Evolutionary conservation across 306 rosid genomes (phyloP).

Genomic region (Acacia melanoxylon): DNA sequence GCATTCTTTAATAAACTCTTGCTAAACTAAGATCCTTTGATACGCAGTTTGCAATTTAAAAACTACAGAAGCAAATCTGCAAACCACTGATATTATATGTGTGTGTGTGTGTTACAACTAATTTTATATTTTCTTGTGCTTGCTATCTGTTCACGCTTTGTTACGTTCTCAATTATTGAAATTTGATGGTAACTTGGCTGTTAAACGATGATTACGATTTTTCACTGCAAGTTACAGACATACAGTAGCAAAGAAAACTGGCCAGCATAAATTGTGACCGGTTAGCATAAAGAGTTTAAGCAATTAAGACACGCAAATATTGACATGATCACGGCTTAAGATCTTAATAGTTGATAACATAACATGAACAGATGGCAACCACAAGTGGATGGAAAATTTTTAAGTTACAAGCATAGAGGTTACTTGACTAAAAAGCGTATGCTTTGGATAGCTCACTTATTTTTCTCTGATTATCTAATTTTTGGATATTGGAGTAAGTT

Average conservation of each 20-base stretch:
- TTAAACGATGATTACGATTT: not conserved
- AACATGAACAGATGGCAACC: not conserved
- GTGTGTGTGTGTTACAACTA: no score
- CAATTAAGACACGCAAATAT: not conserved
- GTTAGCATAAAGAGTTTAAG: not conserved
- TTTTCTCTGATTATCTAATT: constrained; percentile 7
- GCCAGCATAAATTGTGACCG: not conserved
- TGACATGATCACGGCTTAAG: not conserved
- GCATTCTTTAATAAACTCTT: not conserved
- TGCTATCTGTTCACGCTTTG: constrained; percentile 2
- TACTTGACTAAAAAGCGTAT: not conserved
- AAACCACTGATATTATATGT: not conserved
- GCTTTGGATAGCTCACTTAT: not conserved
- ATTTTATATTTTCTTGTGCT: not conserved
- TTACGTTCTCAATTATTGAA: not conserved
- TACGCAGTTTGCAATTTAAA: not conserved
- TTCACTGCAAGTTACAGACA: not conserved
- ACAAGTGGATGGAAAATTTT: not conserved
- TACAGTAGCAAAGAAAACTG: not conserved
- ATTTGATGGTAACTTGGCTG: not conserved
- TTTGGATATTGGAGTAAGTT: not conserved
- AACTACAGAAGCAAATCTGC: not conserved
- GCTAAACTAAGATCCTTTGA: not conserved
- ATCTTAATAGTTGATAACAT: not conserved
- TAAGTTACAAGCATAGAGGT: not conserved